Evolutionary conservation across 2,329 filamentous ascomycete genomes (phyloP), one percentile per base, ranked within the genome.

Genomic region (Fusarium sp.): DNA sequence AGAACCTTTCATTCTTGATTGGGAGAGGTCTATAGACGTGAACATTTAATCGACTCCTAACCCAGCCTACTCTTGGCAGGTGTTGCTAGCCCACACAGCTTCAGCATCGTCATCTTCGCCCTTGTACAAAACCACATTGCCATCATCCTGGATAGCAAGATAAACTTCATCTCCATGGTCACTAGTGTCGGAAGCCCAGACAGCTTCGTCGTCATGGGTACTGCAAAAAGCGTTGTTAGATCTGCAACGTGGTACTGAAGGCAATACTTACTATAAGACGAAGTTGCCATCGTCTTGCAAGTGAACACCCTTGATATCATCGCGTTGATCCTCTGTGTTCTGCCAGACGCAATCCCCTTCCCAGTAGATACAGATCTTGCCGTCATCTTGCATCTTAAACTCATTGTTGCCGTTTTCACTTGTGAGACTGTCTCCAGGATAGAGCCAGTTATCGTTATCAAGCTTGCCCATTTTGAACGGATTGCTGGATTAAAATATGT

Each of bases 251-350:
- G 8, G 1, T 5, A 0, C 3, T 10, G 9, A 6, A 15, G 8
- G 6, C 10, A 7, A 15, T 5, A 74, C 76, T 60, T 71, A 77
- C 75, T 78, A 77, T n/a, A 78, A 61, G 58, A 65, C 71, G 14
- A 78, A 41, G 59, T 77, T 78, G 10, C 76, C 76, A 32, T 78
- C 76, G 1, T 53, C 59, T 60, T 78, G 75, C 68, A 78, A 73
- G 15, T 60, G 45, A 24, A 75, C 37, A 4, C 76, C 75, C 64
- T 77, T 77, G 24, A 76, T 55, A 22, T 76, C 71, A 5, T 64
- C 19, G 3, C 65, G 64, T 62, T 77, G 73, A 1, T 77, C 56
- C 2, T 59, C 28, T 4, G 74, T 75, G 56, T 76, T 77, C 46
- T 78, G 72, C 66, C 65, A 78, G 17, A 69, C 56, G 43, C 67